Conservation (phyloP, 345 rosid species). For the Cardamine resedifolia region DNA sequence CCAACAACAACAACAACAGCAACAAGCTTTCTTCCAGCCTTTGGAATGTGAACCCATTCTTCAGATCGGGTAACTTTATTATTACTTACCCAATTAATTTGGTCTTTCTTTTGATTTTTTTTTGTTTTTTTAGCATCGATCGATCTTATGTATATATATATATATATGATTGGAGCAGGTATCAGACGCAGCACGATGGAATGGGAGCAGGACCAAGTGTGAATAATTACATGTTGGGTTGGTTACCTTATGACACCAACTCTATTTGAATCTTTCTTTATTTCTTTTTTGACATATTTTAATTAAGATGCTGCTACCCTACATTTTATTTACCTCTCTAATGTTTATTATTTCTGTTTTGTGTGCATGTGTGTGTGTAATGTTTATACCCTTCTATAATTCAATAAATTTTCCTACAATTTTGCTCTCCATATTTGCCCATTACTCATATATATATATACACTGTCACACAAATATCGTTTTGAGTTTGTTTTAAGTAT, state of each 20-base stretch:
- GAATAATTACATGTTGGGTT: conserved; percentile 78
- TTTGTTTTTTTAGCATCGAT: no score
- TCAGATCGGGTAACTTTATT: conserved; percentile 70
- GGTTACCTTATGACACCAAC: conserved; percentile 70
- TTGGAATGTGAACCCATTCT: conserved; percentile 85
- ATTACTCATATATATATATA: neutral
- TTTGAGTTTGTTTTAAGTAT: neutral
- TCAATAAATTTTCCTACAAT: neutral
- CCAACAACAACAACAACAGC: conserved; percentile 51
- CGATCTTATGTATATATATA: no score
- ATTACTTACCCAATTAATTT: neutral
- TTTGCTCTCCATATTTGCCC: neutral
- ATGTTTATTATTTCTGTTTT: neutral
- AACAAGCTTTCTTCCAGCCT: conserved; percentile 73
- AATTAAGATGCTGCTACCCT: no score
- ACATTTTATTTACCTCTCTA: neutral
- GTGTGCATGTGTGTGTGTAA: conserved; percentile 32
- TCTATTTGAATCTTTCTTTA: conserved; percentile 25
- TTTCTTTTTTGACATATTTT: conserved; percentile 13
- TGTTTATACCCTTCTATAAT: neutral
- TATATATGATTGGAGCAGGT: conserved; percentile 47
- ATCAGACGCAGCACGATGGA: conserved; percentile 61
- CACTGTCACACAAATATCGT: neutral
- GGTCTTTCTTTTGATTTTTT: neutral
- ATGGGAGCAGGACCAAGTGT: conserved; percentile 74